A percentile compares a stretch with the other conserved stretches of the same genome.
These are phyloP conservation scores for Teunomyces funiuensis DNA, from an alignment of 805 yeast genomes.

Conservation along the genomic window DNA sequence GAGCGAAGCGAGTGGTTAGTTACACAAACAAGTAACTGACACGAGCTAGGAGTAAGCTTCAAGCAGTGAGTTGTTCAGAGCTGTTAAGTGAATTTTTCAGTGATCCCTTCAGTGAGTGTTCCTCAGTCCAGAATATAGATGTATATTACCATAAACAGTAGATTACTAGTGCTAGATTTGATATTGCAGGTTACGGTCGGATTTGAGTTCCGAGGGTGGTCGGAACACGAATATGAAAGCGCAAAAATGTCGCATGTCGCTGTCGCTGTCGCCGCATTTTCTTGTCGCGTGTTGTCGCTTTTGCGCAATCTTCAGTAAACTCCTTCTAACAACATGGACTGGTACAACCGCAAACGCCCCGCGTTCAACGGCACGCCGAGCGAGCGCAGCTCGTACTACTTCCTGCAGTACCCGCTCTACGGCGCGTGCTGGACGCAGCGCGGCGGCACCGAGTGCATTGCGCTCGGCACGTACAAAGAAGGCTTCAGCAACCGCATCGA, in stretches of 20 bases:
- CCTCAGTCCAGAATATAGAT: too few relatives aligned
- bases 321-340: slow-evolving; percentile 5
- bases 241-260: not conserved
- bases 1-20: too few relatives aligned
- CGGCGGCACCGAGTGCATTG: slow-evolving; percentile 48
- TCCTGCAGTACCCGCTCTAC: slow-evolving; percentile 32
- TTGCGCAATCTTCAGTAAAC: not conserved
- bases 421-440: slow-evolving; percentile 36
- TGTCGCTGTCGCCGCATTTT: not conserved
- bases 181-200: too few relatives aligned
- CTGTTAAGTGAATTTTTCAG: too few relatives aligned
- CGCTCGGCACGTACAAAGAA: slow-evolving; percentile 77
- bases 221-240: too few relatives aligned
- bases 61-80: too few relatives aligned
- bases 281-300: not conserved
- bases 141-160: too few relatives aligned
- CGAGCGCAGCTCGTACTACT: slow-evolving; percentile 23
- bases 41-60: too few relatives aligned
- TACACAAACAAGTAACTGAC: too few relatives aligned
- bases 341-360: slow-evolving; percentile 6
- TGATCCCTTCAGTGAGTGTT: too few relatives aligned
- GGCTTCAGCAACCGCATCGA: slow-evolving; percentile 69
- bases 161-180: too few relatives aligned
- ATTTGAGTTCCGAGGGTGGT: too few relatives aligned
- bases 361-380: not conserved